phyloP scores from a whole-genome alignment of 441 rosid species.

The Mallotus japonicus region DNA sequence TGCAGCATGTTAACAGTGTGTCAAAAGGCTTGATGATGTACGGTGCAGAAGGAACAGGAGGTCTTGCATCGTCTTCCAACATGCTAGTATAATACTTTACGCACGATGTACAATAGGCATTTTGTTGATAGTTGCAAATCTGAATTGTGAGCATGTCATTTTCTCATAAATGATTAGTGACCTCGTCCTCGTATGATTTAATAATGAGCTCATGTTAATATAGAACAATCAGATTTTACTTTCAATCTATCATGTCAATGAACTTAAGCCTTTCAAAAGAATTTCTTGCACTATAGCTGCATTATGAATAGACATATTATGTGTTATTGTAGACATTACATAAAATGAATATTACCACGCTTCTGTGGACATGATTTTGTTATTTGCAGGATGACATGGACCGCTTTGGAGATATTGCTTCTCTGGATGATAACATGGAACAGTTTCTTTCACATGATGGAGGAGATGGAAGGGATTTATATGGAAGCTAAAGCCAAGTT shows the following conservation, averaged over 20 bases:
- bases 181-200: background rate
- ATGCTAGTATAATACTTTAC: constrained; percentile 42
- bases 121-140: background rate
- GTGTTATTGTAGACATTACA: constrained; percentile 5
- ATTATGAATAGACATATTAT: background rate
- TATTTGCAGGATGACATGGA: constrained; percentile 65
- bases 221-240: background rate
- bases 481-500: constrained; percentile 45
- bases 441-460: constrained; percentile 53
- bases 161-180: background rate
- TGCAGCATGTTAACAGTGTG: constrained; percentile 43
- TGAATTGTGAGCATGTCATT: background rate
- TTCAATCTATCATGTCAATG: background rate
- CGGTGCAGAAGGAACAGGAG: constrained; percentile 47
- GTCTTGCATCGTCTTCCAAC: constrained; percentile 51
- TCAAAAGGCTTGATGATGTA: constrained; percentile 47
- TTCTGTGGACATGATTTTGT: constrained; percentile 23
- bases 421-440: constrained; percentile 60
- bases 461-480: constrained; percentile 47
- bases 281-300: background rate
- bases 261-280: background rate
- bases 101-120: background rate
- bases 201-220: background rate
- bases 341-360: constrained; percentile 3
- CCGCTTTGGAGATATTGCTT: constrained; percentile 46